Conservation (phyloP, 208 protist species). For the Trypanosomatidae sp. region DNA sequence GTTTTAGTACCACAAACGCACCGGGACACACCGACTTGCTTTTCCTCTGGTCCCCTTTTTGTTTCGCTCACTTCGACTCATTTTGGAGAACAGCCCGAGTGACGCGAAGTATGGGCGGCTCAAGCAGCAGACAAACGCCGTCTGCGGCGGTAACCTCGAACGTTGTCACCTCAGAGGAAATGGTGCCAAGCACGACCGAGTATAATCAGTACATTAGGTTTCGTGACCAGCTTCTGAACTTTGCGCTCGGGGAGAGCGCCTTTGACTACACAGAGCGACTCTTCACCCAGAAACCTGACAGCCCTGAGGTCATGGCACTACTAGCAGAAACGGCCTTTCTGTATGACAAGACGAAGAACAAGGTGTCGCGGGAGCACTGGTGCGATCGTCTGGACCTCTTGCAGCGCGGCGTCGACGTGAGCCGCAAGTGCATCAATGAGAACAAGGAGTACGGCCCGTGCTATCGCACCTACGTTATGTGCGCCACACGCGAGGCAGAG, state of each 20-base stretch:
- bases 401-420: slow-evolving; percentile 86
- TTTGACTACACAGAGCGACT: slow-evolving; percentile 79
- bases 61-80: neutral
- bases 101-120: slow-evolving; percentile 10
- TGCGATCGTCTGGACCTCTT: slow-evolving; percentile 82
- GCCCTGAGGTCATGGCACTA: slow-evolving; percentile 83
- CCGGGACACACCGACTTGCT: neutral
- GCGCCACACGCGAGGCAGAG: slow-evolving; percentile 71
- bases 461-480: slow-evolving; percentile 83
- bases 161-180: neutral
- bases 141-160: neutral
- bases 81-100: neutral
- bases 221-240: slow-evolving; percentile 74
- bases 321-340: slow-evolving; percentile 73
- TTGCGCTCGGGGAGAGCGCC: slow-evolving; percentile 73
- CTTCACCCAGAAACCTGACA: slow-evolving; percentile 60
- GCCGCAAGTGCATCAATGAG: slow-evolving; percentile 87
- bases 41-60: neutral
- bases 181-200: slow-evolving; percentile 5
- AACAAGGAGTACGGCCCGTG: slow-evolving; percentile 81
- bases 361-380: slow-evolving; percentile 78
- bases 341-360: slow-evolving; percentile 88
- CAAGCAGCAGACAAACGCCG: slow-evolving; percentile 9
- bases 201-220: slow-evolving; percentile 58
- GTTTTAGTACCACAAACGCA: neutral